phyloP scores from a whole-genome alignment of 352 stramenopile species.

The Phytopythium chamaehyphon region DNA sequence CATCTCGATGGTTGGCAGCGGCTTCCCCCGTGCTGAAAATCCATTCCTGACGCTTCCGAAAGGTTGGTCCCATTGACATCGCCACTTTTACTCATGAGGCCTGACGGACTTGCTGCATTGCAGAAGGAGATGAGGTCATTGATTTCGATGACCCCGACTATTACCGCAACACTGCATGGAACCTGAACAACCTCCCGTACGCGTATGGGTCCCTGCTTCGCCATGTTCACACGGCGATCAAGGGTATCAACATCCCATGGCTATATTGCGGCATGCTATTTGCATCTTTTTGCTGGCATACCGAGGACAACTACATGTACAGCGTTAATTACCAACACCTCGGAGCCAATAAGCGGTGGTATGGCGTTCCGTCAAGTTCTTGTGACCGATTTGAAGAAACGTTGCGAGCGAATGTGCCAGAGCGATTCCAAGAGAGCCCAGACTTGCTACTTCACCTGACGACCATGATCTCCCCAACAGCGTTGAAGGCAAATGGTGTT shows the following conservation, averaged over 20 bases:
- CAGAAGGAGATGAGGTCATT: conserved; percentile 29
- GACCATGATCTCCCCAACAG: conserved; percentile 63
- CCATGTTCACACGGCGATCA: conserved; percentile 93
- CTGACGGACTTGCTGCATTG: neutral
- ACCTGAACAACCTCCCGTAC: conserved; percentile 97
- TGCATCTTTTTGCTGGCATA: conserved; percentile 98
- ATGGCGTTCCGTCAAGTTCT: conserved; percentile 66
- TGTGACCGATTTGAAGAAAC: conserved; percentile 50
- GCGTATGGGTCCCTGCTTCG: conserved; percentile 90
- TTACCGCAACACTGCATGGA: conserved; percentile 91
- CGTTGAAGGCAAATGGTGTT: conserved; percentile 38
- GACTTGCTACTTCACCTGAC: conserved; percentile 73
- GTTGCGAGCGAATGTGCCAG: conserved; percentile 45
- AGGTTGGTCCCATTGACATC: conserved; percentile 13
- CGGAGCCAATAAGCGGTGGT: conserved; percentile 97
- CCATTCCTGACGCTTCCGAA: conserved; percentile 27
- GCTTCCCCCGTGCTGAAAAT: conserved; percentile 50
- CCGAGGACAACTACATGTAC: conserved; percentile 99
- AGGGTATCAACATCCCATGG: conserved; percentile 98
- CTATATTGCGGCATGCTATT: conserved; percentile 99
- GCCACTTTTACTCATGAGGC: neutral
- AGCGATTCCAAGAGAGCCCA: conserved; percentile 56
- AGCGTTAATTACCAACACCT: conserved; percentile 98
- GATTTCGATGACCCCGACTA: conserved; percentile 60
- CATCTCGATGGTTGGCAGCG: conserved; percentile 71